Conservation (phyloP, 345 rosid genomes). For the Ceriops zippeliana region DNA sequence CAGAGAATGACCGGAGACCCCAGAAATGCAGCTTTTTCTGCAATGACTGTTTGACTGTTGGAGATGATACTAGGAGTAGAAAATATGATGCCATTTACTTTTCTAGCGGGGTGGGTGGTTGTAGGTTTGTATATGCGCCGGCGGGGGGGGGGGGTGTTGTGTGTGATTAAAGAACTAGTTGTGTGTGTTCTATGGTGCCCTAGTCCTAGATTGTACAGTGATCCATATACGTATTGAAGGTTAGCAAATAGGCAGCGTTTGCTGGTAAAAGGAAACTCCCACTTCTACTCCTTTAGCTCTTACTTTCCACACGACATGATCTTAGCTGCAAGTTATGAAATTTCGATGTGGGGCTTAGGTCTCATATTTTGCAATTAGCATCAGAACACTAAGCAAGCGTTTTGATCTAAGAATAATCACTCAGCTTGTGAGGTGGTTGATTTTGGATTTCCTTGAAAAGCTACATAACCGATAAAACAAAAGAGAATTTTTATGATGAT, state of each 20-base stretch:
- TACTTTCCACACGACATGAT: neutral
- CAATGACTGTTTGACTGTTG: neutral
- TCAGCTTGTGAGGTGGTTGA: too few species aligned
- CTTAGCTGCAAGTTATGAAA: too few species aligned
- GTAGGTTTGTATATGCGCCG: conserved; percentile 22
- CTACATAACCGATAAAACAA: too few species aligned
- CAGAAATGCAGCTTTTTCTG: neutral
- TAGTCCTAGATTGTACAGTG: conserved; percentile 15
- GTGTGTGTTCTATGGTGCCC: neutral
- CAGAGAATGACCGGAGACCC: neutral
- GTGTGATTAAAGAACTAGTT: neutral
- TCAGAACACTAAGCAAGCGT: too few species aligned
- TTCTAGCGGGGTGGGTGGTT: neutral
- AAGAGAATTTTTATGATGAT: too few species aligned
- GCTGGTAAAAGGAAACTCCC: too few species aligned
- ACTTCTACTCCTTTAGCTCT: neutral
- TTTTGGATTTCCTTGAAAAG: too few species aligned
- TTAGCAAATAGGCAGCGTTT: neutral
- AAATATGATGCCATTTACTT: neutral
- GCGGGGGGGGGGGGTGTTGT: conserved; percentile 4
- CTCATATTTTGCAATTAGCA: too few species aligned
- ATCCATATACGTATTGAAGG: neutral
- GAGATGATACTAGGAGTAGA: neutral
- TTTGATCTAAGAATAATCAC: too few species aligned
- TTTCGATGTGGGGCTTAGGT: too few species aligned